Base-by-base conservation (phyloP, 2,329 filamentous ascomycete genomes). In the Xylaria multiplex region DNA sequence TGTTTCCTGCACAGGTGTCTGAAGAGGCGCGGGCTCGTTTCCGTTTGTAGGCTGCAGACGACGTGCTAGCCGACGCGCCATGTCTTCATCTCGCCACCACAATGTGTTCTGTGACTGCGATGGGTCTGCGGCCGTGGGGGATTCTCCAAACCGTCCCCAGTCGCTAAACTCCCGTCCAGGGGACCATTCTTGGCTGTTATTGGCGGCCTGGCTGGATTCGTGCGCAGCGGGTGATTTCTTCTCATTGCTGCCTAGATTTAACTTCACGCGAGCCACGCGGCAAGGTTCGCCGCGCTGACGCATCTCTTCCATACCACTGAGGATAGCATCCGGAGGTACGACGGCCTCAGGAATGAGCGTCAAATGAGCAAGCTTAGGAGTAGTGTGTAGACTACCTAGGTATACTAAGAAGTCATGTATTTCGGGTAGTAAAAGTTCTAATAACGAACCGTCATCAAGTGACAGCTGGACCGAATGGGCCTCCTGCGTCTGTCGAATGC, bases 31-130 rank as follows among this genome's bases (percentile, higher is more conserved):
- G 3, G 56, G 52, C 30, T 68, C 45, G n/a, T 64, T 49, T 71
- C 60, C 22, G 19, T 27, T 40, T 11, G 76, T 69, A 0, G 83
- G 82, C 64, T 81, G 79, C 2, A 86, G 72, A 58, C 81, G 79
- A 3, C 69, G 75, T 11, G 83, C 83, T 11, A 86, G 72, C 0
- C 84, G 80, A 7, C 66, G 68, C 0, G 84, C 83, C 79, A 83
- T 79, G 2, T 72, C 74, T 62, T 82, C 82, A 53, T 86, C 82
- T 1, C 68, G 69, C 80, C 82, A 86, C 83, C 84, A 86, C 63
- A 81, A 77, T 2, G 65, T 53, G 16, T 68, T 49, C 7, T 35
- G 55, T 9, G 65, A 65, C 2, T 67, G 57, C 4, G 53, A 19
- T 2, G 60, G 3, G 0, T 65, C 42, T 2, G 56, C 62, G 3